phyloP scores from a whole-genome alignment of 441 rosid species.

The Erysimum cheiri region DNA sequence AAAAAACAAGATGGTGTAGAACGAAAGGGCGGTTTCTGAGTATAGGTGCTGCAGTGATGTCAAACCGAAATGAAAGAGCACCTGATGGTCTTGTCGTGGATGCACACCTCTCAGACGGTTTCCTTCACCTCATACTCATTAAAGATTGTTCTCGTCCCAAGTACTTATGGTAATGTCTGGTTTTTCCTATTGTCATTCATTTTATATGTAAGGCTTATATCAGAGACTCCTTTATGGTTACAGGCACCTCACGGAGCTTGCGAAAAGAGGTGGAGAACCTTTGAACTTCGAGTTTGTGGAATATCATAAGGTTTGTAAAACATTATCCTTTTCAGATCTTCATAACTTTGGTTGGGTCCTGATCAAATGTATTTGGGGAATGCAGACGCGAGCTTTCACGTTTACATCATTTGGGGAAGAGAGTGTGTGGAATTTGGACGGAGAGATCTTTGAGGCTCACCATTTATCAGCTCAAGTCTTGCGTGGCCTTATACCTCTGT shows the following conservation, averaged over 20 bases:
- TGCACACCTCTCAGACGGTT: slow-evolving; percentile 94
- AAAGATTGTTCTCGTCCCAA: slow-evolving; percentile 84
- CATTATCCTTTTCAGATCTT: background rate
- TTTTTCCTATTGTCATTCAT: background rate
- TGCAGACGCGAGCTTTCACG: slow-evolving; percentile 83
- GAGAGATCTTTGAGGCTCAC: slow-evolving; percentile 89
- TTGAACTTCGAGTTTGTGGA: slow-evolving; percentile 86
- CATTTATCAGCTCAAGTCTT: slow-evolving; percentile 91
- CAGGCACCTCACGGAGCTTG: slow-evolving; percentile 95
- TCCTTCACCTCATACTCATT: slow-evolving; percentile 84
- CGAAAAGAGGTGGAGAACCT: slow-evolving; percentile 82
- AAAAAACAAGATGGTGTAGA: slow-evolving; percentile 65
- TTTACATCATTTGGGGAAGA: slow-evolving; percentile 80
- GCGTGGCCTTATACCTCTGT: slow-evolving; percentile 78
- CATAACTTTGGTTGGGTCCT: background rate
- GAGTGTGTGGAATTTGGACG: slow-evolving; percentile 94
- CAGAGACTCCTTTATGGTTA: slow-evolving; percentile 44
- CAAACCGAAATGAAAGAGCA: slow-evolving; percentile 89
- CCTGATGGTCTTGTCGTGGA: slow-evolving; percentile 97
- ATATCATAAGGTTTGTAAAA: slow-evolving; percentile 68
- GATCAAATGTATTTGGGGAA: slow-evolving; percentile 9
- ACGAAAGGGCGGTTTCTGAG: slow-evolving; percentile 79
- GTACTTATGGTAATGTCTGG: slow-evolving; percentile 70
- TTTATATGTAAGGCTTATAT: background rate
- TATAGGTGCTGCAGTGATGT: slow-evolving; percentile 86